Conservation (phyloP, 306 rosid species). For the Fagus crenata region DNA sequence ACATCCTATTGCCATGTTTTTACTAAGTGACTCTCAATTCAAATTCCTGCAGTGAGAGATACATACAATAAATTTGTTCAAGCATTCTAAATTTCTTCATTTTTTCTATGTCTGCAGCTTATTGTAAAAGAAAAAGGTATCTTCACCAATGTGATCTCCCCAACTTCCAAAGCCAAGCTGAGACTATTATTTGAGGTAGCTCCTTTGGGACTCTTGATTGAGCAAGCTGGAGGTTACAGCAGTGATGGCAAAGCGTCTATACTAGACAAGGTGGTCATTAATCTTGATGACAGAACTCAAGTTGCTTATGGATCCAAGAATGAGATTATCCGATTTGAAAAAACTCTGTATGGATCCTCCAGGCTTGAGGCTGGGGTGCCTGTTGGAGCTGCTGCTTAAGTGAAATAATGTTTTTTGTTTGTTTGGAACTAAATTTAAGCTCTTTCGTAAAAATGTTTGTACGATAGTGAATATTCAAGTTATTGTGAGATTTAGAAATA, state of each 20-base stretch:
- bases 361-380: constrained; percentile 89
- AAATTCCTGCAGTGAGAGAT: background rate
- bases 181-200: constrained; percentile 96
- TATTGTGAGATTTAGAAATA: constrained; percentile 20
- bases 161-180: constrained; percentile 88
- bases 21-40: background rate
- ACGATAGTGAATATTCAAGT: constrained; percentile 16
- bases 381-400: constrained; percentile 79
- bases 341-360: constrained; percentile 90
- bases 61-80: constrained; percentile 4
- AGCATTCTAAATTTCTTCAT: background rate
- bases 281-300: constrained; percentile 87
- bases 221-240: constrained; percentile 95
- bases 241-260: constrained; percentile 85
- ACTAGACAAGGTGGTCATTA: constrained; percentile 72
- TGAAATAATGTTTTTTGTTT: constrained; percentile 19
- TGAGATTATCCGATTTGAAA: constrained; percentile 93
- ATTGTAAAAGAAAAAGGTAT: constrained; percentile 94
- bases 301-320: constrained; percentile 95
- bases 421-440: constrained; percentile 16
- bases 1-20: constrained; percentile 14
- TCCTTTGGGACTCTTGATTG: constrained; percentile 83
- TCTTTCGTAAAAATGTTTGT: constrained; percentile 26
- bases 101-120: constrained; percentile 44
- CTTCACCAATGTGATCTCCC: constrained; percentile 90